Conservation (phyloP, 2,329 filamentous ascomycete genomes). For the Fusarium sp. region DNA sequence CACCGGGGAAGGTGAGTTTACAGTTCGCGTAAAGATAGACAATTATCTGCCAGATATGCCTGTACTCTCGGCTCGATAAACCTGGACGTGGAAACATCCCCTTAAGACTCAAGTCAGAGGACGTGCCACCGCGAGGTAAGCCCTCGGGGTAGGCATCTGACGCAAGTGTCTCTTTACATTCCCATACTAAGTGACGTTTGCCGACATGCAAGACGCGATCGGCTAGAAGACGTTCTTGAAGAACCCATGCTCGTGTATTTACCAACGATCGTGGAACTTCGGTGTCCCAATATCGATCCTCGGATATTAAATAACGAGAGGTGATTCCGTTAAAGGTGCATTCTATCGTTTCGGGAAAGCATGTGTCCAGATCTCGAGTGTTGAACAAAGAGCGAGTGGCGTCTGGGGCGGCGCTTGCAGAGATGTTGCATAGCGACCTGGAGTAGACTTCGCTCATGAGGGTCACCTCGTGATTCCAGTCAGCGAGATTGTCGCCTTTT, state of each 20-base stretch:
- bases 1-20: slow-evolving; percentile 7
- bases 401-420: neutral
- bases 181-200: slow-evolving; percentile 10
- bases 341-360: neutral
- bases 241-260: slow-evolving; percentile 7
- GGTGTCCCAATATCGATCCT: neutral
- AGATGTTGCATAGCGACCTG: slow-evolving; percentile 12
- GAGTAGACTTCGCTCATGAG: slow-evolving; percentile 4
- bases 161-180: neutral
- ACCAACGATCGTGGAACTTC: neutral
- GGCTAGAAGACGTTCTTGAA: slow-evolving; percentile 10
- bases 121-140: too few relatives aligned
- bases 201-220: slow-evolving; percentile 7
- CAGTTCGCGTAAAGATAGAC: neutral
- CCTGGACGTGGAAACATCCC: neutral
- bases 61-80: too few relatives aligned
- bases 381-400: slow-evolving; percentile 1
- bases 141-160: neutral
- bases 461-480: neutral
- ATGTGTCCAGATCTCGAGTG: neutral
- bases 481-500: neutral
- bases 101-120: neutral
- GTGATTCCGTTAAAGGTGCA: neutral
- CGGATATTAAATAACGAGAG: neutral
- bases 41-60: too few relatives aligned